A percentile compares a stretch with the other conserved stretches of the same genome.
Conservation (phyloP, 225 moss, liverwort and hornwort species). For the Marchantia polymorpha region DNA sequence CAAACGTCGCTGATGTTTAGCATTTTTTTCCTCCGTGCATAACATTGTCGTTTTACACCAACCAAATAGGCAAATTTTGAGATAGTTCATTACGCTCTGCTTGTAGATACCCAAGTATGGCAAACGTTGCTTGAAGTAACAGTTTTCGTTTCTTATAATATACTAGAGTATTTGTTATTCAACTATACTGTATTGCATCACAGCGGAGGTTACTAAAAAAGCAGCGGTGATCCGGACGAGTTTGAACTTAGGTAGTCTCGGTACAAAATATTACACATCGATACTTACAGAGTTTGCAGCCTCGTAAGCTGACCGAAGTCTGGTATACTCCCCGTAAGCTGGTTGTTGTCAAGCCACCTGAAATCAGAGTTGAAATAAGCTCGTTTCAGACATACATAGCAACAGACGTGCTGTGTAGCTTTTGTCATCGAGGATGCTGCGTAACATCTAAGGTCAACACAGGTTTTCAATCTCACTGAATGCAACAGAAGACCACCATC, state of each 20-base stretch:
- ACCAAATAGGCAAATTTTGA: no score
- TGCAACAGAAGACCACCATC: neutral
- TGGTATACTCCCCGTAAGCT: conserved; percentile 35
- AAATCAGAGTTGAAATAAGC: neutral
- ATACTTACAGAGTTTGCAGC: conserved; percentile 33
- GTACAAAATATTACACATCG: neutral
- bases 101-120: no score
- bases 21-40: neutral
- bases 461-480: neutral
- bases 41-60: neutral
- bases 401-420: neutral
- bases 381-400: neutral
- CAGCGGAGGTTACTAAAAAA: no score
- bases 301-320: conserved; percentile 33
- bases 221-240: no score
- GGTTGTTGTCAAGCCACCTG: conserved; percentile 45
- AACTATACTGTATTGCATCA: no score
- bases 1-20: neutral
- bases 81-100: no score
- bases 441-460: neutral
- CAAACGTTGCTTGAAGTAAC: no score
- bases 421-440: neutral
- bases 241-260: no score
- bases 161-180: no score
- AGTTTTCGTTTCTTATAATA: no score